phyloP scores from a whole-genome alignment of 257 asterid species.

The Pogostemon cablin region DNA sequence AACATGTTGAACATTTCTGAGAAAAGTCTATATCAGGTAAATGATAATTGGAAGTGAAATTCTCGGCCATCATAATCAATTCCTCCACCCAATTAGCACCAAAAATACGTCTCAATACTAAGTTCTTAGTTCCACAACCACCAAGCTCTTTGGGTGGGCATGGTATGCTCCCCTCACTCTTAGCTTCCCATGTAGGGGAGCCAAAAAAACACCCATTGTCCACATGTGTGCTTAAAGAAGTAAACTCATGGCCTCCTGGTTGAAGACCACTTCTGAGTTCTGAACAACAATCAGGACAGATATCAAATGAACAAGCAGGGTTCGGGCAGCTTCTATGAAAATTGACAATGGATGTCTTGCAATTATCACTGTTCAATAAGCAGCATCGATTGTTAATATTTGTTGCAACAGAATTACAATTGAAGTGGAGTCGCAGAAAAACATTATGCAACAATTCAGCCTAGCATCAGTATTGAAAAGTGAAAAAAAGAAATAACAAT shows the following conservation, averaged over 20 bases:
- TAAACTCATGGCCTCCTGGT: conserved; percentile 44
- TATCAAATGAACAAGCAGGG: conserved; percentile 59
- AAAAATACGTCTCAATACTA: conserved; percentile 58
- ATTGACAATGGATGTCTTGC: conserved; percentile 80
- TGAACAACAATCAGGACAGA: conserved; percentile 73
- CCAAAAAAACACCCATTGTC: too few species aligned
- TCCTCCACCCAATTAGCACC: conserved; percentile 55
- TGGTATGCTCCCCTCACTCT: conserved; percentile 53
- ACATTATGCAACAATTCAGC: conserved; percentile 1
- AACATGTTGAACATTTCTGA: conserved; percentile 50
- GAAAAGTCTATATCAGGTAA: conserved; percentile 45
- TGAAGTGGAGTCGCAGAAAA: conserved; percentile 21
- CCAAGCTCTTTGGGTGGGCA: conserved; percentile 76
- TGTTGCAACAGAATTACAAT: conserved; percentile 7
- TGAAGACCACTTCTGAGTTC: conserved; percentile 66
- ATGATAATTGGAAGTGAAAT: conserved; percentile 43
- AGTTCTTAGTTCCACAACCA: conserved; percentile 68
- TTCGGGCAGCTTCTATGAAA: conserved; percentile 77
- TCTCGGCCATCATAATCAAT: conserved; percentile 55
- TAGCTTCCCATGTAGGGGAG: conserved; percentile 48
- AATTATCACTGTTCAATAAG: conserved; percentile 63
- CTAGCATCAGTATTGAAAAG: neutral
- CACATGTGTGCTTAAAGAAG: neutral
- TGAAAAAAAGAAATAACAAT: neutral
- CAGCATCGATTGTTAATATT: conserved; percentile 30